These are phyloP conservation scores for Linum tenue DNA, from an alignment of 345 rosid genomes.

Conservation along the genomic window DNA sequence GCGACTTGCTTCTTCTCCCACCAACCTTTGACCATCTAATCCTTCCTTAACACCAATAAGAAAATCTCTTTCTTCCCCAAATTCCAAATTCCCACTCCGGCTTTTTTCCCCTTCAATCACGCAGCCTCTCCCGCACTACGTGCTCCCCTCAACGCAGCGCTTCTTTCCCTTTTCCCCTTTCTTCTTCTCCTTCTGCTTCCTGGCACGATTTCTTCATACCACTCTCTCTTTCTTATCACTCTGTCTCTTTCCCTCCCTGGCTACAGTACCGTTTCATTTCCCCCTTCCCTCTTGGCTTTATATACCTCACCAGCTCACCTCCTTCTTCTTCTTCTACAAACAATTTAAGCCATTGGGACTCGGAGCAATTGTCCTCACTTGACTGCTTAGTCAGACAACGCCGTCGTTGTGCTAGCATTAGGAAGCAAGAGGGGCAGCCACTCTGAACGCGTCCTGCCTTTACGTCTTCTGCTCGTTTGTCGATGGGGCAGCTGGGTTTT, in stretches of 20 bases:
- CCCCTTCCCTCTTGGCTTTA: background rate
- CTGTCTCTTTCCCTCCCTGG: background rate
- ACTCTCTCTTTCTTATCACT: background rate
- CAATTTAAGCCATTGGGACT: background rate
- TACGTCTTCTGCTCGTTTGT: slow-evolving; percentile 10
- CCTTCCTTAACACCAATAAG: background rate
- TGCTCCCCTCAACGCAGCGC: too few relatives aligned
- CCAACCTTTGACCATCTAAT: too few relatives aligned
- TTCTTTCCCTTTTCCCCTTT: background rate
- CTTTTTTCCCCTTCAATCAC: too few relatives aligned
- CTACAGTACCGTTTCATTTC: background rate
- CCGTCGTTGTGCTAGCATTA: background rate
- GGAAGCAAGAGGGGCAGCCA: slow-evolving; percentile 1
- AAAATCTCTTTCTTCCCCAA: background rate
- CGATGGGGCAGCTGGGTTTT: slow-evolving; percentile 1
- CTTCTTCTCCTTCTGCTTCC: background rate
- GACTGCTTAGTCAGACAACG: background rate
- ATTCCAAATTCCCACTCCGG: slow-evolving; percentile 6
- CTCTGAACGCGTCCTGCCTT: slow-evolving; percentile 2
- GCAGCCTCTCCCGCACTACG: background rate
- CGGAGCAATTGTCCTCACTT: too few relatives aligned
- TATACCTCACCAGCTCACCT: too few relatives aligned
- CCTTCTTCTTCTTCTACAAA: too few relatives aligned
- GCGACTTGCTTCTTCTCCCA: too few relatives aligned
- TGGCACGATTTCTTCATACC: too few relatives aligned